Base-by-base conservation (phyloP, 1,284 basidiomycete species). In the Mycosarcoma maydis region DNA sequence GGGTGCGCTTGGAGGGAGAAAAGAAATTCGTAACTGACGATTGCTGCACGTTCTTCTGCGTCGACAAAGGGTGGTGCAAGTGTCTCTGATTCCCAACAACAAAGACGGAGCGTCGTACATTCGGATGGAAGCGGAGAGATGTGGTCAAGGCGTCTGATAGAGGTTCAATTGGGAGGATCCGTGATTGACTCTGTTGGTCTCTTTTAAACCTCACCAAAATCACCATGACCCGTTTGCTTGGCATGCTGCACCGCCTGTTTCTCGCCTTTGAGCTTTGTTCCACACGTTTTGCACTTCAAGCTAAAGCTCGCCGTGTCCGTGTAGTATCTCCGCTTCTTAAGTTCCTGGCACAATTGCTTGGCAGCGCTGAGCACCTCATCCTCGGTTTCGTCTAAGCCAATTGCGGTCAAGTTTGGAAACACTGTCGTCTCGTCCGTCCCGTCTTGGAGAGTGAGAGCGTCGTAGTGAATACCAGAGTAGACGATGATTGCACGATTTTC, bases 401-500 rank as follows among this genome's bases (percentile, higher is more conserved):
- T 19, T 4, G 38, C 42, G 14, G 44, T 34, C 26, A 62, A 26
- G 22, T 65, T 59, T 0, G 72, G 59, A 33, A 74, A 69, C 10
- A 68, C 26, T 2, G 69, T 70, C 19, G 65, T 66, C 44, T 42
- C 58, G 13, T 50, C 48, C 6, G 45, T 29, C 5, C 19, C 42
- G 11, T 53, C 47, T 4, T 47, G 38, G n/a, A 72, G 54, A 2
- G 57, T 48, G n/a, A 74, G n/a, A 6, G 64, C 65, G 24, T 76
- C 74, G 66, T 76, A 76, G 46, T 76, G 74, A 17, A 76, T 76
- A 7, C 75, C 75, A 5, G 59, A 66, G 38, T 76, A 75, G 19
- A 73, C 49, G 11, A 76, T 48, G 4, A 68, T 48, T 1, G 45
- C 69, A 2, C 61, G 36, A 20, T 67, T 65, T 6, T 53, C 46